These are phyloP conservation scores for Botrytis squamosa DNA, from an alignment of 2,329 filamentous ascomycete genomes.

Conservation along the genomic window DNA sequence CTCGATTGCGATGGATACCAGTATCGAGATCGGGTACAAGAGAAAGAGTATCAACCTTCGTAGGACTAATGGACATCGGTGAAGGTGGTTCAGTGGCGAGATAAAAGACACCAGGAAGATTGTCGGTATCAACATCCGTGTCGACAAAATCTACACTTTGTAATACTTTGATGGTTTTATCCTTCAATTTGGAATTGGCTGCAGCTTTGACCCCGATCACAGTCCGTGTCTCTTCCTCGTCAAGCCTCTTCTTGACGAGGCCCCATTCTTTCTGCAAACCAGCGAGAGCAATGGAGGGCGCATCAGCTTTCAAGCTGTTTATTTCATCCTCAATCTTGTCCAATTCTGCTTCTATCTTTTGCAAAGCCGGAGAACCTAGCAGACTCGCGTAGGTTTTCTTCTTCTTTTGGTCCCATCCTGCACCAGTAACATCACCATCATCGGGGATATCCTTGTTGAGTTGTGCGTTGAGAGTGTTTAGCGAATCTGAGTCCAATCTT, in stretches of 20 bases:
- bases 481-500: background rate
- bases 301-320: background rate
- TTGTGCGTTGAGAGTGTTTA: slow-evolving; percentile 7
- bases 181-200: background rate
- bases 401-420: background rate
- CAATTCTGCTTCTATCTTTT: background rate
- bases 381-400: background rate
- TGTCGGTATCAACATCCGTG: slow-evolving; percentile 15
- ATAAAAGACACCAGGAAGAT: slow-evolving; percentile 13
- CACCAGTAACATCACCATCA: background rate
- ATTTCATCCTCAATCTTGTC: background rate
- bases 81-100: slow-evolving; percentile 12
- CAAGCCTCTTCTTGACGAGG: background rate
- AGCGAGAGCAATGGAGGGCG: background rate
- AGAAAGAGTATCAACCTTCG: background rate
- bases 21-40: slow-evolving; percentile 10
- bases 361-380: slow-evolving; percentile 1
- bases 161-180: slow-evolving; percentile 4
- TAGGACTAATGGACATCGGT: background rate
- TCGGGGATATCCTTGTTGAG: slow-evolving; percentile 8
- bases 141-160: slow-evolving; percentile 4
- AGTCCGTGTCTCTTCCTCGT: background rate
- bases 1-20: background rate
- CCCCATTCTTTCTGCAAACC: background rate
- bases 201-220: background rate